Base-by-base conservation (phyloP, 495 filamentous ascomycete genomes). In the Thozetella sp. region DNA sequence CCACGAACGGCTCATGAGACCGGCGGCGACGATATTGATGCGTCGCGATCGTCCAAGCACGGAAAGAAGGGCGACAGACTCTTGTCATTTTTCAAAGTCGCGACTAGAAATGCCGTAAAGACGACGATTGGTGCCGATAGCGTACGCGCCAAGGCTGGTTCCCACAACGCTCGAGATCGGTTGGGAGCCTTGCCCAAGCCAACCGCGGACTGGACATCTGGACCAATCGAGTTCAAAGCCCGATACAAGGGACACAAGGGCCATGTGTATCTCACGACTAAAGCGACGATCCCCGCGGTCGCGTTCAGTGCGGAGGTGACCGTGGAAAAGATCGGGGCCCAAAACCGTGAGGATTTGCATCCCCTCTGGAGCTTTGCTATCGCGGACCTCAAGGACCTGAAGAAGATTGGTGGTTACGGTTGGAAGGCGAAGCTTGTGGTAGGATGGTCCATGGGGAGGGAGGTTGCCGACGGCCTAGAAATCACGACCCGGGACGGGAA, bases 351-450 rank as follows among this genome's bases (percentile, higher is more conserved):
- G 55, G 81, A 86, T 59, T 50, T 88, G 37, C 75, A 84, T 59
- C 79, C 84, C 0, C 56, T 77, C 2, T 88, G 81, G 82, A 83
- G 76, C 2, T 61, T 83, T 11, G 75, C 82, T 0, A 73, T 88
- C 22, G 73, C 74, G 3, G 81, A 83, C 26, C 78, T 84, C 24
- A 59, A 57, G 2, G 91, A 95, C 64, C 61, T 97, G 54, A 88
- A 87, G 72, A 96, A 96, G 77, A 77, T 92, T 1, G 93, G 92
- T 11, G 92, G 93, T 0, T 79, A 93, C 58, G 93, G 93, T 1
- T 97, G 92, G 92, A 96, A 96, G 75, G 86, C 87, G 10, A 95
- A 93, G 75, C 69, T 95, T 25, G 85, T 93, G 25, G 87, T 94
- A n/a, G 91, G 90, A 12, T 92, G 91, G 90, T 86, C 88, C 2